phyloP scores from a whole-genome alignment of 371 early-diverging fungal species.

The Ecytonucleospora hepatopenaei region DNA sequence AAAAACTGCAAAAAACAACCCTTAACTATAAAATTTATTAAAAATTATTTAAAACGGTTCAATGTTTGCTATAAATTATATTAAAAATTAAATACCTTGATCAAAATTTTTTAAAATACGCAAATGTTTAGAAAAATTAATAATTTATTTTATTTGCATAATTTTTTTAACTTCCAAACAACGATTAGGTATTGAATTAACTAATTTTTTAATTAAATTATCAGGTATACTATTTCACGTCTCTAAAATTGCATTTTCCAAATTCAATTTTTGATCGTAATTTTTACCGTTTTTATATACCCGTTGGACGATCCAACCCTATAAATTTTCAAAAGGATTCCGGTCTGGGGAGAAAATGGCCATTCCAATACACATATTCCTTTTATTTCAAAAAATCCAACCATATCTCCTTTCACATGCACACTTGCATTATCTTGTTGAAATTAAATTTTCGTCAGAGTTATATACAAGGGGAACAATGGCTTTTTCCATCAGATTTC shows the following conservation, averaged over 20 bases:
- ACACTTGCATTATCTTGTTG: conserved; percentile 28
- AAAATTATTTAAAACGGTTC: too few relatives aligned
- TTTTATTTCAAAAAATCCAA: conserved; percentile 4
- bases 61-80: too few relatives aligned
- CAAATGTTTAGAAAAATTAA: not conserved
- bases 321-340: conserved; percentile 26
- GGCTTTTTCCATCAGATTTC: not conserved
- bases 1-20: too few relatives aligned
- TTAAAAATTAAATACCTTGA: too few relatives aligned
- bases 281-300: not conserved
- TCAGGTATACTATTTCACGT: not conserved
- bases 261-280: not conserved
- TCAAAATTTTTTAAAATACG: too few relatives aligned
- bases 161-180: not conserved
- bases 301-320: not conserved
- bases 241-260: not conserved
- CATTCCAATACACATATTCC: conserved; percentile 10
- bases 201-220: not conserved
- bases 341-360: conserved; percentile 22
- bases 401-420: conserved; percentile 1
- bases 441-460: not conserved
- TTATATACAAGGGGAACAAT: not conserved
- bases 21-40: too few relatives aligned
- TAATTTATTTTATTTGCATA: not conserved
- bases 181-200: not conserved